These are phyloP conservation scores for Herpetomonas tarakana DNA, from an alignment of 208 protist species.

Conservation along the genomic window DNA sequence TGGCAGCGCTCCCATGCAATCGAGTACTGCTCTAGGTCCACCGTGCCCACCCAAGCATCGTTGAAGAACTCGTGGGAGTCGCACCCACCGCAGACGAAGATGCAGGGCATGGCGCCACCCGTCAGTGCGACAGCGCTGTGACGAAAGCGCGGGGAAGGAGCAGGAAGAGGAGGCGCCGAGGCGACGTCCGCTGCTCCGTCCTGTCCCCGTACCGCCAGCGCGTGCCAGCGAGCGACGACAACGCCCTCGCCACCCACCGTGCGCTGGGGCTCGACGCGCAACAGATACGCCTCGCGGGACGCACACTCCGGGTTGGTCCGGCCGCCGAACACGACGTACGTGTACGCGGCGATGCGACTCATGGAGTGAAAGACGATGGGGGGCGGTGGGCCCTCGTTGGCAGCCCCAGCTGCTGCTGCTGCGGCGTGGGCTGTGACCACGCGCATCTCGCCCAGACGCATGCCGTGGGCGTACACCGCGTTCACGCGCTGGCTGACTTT, in stretches of 20 bases:
- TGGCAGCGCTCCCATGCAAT: slow-evolving; percentile 23
- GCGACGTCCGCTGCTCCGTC: slow-evolving; percentile 11
- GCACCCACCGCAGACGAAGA: slow-evolving; percentile 71
- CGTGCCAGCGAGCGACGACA: slow-evolving; percentile 2
- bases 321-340: slow-evolving; percentile 79
- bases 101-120: background rate
- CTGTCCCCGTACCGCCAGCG: slow-evolving; percentile 13
- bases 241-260: slow-evolving; percentile 2
- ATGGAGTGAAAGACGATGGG: slow-evolving; percentile 75
- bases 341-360: slow-evolving; percentile 30
- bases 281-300: slow-evolving; percentile 37
- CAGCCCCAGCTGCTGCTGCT: background rate
- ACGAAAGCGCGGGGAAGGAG: slow-evolving; percentile 36
- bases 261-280: slow-evolving; percentile 32
- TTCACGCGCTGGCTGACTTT: slow-evolving; percentile 61
- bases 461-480: slow-evolving; percentile 58
- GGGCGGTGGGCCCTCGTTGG: slow-evolving; percentile 29
- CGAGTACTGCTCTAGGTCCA: slow-evolving; percentile 7
- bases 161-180: background rate
- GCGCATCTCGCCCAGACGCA: slow-evolving; percentile 63
- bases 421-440: slow-evolving; percentile 11
- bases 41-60: slow-evolving; percentile 35
- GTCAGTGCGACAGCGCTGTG: slow-evolving; percentile 28
- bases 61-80: slow-evolving; percentile 14
- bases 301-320: slow-evolving; percentile 68